Evolutionary conservation across 2,329 filamentous ascomycete genomes (phyloP).

Genomic region (Diplodia corticola): DNA sequence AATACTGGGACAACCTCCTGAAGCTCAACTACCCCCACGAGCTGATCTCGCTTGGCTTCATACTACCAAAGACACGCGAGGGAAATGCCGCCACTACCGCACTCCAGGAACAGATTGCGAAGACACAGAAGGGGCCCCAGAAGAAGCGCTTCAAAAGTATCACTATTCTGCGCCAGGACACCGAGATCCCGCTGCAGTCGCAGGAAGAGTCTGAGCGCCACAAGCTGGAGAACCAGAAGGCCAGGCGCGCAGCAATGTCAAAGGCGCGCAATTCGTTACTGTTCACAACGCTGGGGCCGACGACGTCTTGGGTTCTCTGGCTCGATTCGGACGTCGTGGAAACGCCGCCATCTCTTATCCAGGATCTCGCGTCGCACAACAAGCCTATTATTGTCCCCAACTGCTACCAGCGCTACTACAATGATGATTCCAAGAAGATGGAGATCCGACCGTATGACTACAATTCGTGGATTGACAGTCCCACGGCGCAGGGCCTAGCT

Average conservation of each 20-base stretch:
- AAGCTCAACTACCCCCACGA: constrained; percentile 87
- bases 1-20: constrained; percentile 92
- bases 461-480: constrained; percentile 96
- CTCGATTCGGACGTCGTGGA: constrained; percentile 91
- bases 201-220: constrained; percentile 89
- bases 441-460: constrained; percentile 88
- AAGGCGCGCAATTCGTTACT: constrained; percentile 90
- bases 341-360: constrained; percentile 79
- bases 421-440: constrained; percentile 68
- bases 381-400: constrained; percentile 93
- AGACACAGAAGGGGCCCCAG: constrained; percentile 80
- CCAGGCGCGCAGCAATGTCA: constrained; percentile 83
- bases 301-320: constrained; percentile 96
- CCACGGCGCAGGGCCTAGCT: constrained; percentile 72
- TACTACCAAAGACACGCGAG: constrained; percentile 89
- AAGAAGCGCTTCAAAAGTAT: constrained; percentile 86
- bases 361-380: constrained; percentile 85
- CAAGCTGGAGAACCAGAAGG: constrained; percentile 87
- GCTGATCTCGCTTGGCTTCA: constrained; percentile 92
- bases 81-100: constrained; percentile 83
- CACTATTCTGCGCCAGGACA: constrained; percentile 93
- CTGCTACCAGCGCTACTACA: constrained; percentile 81
- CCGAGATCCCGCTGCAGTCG: constrained; percentile 75
- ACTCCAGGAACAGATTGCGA: constrained; percentile 80
- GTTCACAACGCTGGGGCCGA: constrained; percentile 89